Percentiles rank a stretch among this genome's conserved stretches.
Evolutionary conservation across 2,329 filamentous ascomycete genomes (phyloP).

Genomic region (Alternaria sp.): DNA sequence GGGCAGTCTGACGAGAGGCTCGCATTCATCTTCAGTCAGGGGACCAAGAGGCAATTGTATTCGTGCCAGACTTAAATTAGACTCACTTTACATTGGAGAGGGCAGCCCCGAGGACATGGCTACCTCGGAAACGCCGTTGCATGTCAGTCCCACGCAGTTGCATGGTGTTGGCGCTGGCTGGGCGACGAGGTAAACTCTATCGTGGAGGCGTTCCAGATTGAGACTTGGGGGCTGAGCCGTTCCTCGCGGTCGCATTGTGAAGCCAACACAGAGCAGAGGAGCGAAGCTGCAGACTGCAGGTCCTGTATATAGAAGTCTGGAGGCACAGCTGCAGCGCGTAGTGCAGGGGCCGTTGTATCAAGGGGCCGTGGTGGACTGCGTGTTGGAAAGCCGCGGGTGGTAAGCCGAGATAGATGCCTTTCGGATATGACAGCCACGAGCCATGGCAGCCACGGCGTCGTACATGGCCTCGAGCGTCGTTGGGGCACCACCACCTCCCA

Average conservation of each 20-base stretch:
- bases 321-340: conserved; percentile 8
- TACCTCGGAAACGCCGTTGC: not conserved
- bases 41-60: not conserved
- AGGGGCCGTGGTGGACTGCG: not conserved
- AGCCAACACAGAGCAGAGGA: not conserved
- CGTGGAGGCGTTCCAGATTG: conserved; percentile 2
- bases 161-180: conserved; percentile 6
- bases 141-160: not conserved
- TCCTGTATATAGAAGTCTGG: conserved; percentile 8
- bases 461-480: conserved; percentile 5
- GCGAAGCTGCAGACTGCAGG: not conserved
- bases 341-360: conserved; percentile 13
- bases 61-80: conserved; percentile 15
- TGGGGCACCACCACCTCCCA: not conserved
- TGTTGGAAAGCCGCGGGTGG: not conserved
- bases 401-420: conserved; percentile 3
- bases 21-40: conserved; percentile 3
- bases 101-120: not conserved
- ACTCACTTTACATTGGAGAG: not conserved
- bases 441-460: not conserved
- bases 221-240: conserved; percentile 1
- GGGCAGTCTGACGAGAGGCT: not conserved
- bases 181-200: conserved; percentile 6
- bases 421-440: conserved; percentile 8
- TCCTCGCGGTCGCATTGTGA: not conserved